Evolutionary conservation across 306 rosid species (phyloP), one percentile per base, ranked within the genome.

Genomic region (Vigna reflexopilosa): DNA sequence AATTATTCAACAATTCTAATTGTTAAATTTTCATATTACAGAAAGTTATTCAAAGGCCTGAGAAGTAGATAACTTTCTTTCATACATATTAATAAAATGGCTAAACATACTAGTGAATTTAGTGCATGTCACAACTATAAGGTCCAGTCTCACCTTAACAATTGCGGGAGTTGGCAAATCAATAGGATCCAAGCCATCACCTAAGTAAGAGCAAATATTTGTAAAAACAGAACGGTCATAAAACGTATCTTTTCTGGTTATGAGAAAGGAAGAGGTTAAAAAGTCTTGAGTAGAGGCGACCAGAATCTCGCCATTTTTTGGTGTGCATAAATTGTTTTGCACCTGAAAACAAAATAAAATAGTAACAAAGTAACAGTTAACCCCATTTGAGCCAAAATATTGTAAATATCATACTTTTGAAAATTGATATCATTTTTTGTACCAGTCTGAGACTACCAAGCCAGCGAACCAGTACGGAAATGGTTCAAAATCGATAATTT

Each of bases 271-370:
- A 65, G 98, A 90, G 17, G 98, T 94, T 71, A 94, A 84, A 79
- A 94, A 94, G 86, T 94, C 98, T 87, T 94, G 98, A 24, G 97
- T 94, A 20, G 98, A 94, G 81, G 98, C 98, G 86, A 94, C 97
- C 80, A 94, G 77, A 78, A 94, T 92, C 83, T 94, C 98, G 62
- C 98, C 98, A 84, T 94, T 94, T 85, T 94, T 94, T 6, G 98
- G 98, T 13, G 98, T 94, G 88, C 98, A 94, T 70, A 94, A 84
- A 87, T 94, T 94, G 87, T 92, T 90, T 88, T 92, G 95, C 81
- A 94, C 98, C 98, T 94, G 90, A 66, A 24, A 80, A 77, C 32
- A 82, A 81, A 38, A 55, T 0, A 66, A 83, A 38, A 81, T 61
- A 77, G 65, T 38, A 56, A 56, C 36, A 45, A 48, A 71, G 16